Evolutionary conservation across 2,329 filamentous ascomycete genomes (phyloP).

Genomic region (Aurifilum marmelostoma): DNA sequence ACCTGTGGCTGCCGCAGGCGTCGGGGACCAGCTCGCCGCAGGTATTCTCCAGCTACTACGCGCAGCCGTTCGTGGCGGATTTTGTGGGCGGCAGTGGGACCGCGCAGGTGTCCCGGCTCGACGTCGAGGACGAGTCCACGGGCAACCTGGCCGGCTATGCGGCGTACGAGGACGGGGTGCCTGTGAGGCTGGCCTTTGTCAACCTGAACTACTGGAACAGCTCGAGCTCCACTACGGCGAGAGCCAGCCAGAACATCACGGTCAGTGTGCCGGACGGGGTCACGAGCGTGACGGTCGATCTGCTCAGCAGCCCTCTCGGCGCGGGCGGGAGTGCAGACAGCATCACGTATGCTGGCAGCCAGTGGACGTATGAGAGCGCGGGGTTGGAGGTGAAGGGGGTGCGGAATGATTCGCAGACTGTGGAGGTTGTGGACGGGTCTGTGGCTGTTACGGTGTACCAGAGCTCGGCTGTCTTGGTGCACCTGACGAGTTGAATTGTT

Average conservation of each 20-base stretch:
- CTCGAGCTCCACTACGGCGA: constrained; percentile 34
- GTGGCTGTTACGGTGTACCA: constrained; percentile 34
- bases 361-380: constrained; percentile 42
- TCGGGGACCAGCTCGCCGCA: constrained; percentile 37
- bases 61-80: constrained; percentile 42
- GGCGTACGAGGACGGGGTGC: constrained; percentile 37
- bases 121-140: constrained; percentile 29
- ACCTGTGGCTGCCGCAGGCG: constrained; percentile 38
- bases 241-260: constrained; percentile 33
- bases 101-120: constrained; percentile 34
- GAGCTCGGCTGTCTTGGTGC: constrained; percentile 38
- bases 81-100: constrained; percentile 40
- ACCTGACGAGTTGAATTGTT: constrained; percentile 14
- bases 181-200: constrained; percentile 38
- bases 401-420: constrained; percentile 36
- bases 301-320: constrained; percentile 40
- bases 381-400: constrained; percentile 41
- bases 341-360: constrained; percentile 44
- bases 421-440: constrained; percentile 35
- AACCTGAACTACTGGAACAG: constrained; percentile 44
- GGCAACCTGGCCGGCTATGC: constrained; percentile 37
- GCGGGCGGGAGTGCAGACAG: constrained; percentile 39
- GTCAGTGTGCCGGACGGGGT: constrained; percentile 33
- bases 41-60: constrained; percentile 43
- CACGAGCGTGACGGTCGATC: constrained; percentile 35